These are phyloP conservation scores for Tetracentron sinense DNA, from an alignment of 164 flowering plant genomes.

Conservation along the genomic window DNA sequence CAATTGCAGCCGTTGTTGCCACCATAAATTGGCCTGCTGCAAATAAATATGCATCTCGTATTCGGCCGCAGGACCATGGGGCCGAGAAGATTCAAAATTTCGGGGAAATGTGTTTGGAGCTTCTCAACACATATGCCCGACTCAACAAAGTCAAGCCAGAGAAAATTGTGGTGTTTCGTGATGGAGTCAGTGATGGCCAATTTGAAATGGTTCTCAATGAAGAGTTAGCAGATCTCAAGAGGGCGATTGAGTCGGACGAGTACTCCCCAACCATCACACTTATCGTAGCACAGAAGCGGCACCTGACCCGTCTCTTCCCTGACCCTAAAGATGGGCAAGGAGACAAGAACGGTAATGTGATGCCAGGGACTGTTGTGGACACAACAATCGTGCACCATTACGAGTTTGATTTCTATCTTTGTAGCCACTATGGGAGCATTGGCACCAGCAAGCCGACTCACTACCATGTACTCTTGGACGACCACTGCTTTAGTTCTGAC, in stretches of 20 bases:
- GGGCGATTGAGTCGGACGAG: slow-evolving; percentile 18
- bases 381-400: slow-evolving; percentile 47
- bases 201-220: slow-evolving; percentile 80
- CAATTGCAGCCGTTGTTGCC: slow-evolving; percentile 77
- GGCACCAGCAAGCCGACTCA: slow-evolving; percentile 91
- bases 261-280: slow-evolving; percentile 60
- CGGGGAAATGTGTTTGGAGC: slow-evolving; percentile 63
- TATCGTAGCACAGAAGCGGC: slow-evolving; percentile 72
- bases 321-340: slow-evolving; percentile 32
- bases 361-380: slow-evolving; percentile 82
- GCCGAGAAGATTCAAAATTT: slow-evolving; percentile 48
- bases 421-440: slow-evolving; percentile 62
- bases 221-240: slow-evolving; percentile 51
- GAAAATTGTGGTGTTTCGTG: slow-evolving; percentile 68
- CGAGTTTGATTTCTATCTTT: slow-evolving; percentile 74
- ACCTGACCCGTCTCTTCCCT: slow-evolving; percentile 68
- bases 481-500: slow-evolving; percentile 56
- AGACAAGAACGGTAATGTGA: slow-evolving; percentile 41
- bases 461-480: slow-evolving; percentile 69
- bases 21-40: slow-evolving; percentile 85
- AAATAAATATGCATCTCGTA: slow-evolving; percentile 59
- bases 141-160: slow-evolving; percentile 40
- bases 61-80: slow-evolving; percentile 47
- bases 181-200: slow-evolving; percentile 84
- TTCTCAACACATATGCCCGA: slow-evolving; percentile 38